Percentiles rank a stretch among this genome's conserved stretches.
Conservation (phyloP, 495 filamentous ascomycete genomes). For the Entonaema liquescens region DNA sequence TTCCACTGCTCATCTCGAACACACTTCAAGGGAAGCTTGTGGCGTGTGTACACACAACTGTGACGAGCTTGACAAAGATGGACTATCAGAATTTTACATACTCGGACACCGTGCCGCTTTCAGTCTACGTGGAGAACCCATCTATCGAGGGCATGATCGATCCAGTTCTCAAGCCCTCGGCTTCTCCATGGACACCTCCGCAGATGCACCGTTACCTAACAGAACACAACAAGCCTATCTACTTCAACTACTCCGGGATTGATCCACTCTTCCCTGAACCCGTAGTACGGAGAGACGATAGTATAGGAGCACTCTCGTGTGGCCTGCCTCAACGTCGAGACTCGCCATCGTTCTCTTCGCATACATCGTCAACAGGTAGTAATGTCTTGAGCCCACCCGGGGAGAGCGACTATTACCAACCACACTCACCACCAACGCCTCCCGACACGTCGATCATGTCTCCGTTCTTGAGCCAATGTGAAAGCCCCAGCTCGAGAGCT, state of each 20-base stretch:
- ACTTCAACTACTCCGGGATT: conserved; percentile 39
- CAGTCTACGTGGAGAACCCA: conserved; percentile 20
- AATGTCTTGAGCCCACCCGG: conserved; percentile 49
- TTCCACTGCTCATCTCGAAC: neutral
- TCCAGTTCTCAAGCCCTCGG: conserved; percentile 28
- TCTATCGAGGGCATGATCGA: conserved; percentile 32
- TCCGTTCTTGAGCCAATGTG: conserved; percentile 40
- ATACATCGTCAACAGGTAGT: conserved; percentile 50
- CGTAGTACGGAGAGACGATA: conserved; percentile 22
- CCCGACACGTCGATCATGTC: conserved; percentile 43
- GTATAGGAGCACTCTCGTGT: conserved; percentile 30
- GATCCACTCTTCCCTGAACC: conserved; percentile 22
- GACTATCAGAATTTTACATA: conserved; percentile 25
- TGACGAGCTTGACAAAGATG: conserved; percentile 19
- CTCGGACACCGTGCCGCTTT: conserved; percentile 20
- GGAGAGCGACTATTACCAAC: conserved; percentile 50
- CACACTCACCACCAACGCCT: conserved; percentile 48
- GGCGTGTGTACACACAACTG: conserved; percentile 1
- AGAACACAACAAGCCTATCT: conserved; percentile 37
- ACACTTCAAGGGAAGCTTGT: neutral
- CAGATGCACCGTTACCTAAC: conserved; percentile 44
- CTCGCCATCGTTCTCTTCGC: conserved; percentile 49
- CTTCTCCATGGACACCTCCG: conserved; percentile 14
- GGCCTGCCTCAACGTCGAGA: conserved; percentile 40
- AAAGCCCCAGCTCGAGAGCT: conserved; percentile 32